Percentiles rank a stretch among this genome's conserved stretches.
These are phyloP conservation scores for Meyerozyma elateridarum DNA, from an alignment of 1,139 yeast species.

Conservation along the genomic window DNA sequence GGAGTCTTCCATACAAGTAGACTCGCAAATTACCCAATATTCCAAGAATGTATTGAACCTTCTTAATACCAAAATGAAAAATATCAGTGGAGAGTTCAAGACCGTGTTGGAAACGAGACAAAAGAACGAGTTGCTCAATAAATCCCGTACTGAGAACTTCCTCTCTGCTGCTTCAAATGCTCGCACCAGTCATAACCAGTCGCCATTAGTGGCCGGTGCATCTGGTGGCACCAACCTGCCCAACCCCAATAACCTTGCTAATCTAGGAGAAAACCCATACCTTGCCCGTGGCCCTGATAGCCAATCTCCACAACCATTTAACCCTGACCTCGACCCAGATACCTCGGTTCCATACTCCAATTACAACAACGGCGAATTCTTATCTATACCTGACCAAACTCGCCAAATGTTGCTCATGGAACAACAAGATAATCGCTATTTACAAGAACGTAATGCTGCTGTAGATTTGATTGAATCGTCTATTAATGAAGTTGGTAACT, in stretches of 20 bases:
- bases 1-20: conserved; percentile 41
- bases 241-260: conserved; percentile 11
- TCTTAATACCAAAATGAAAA: conserved; percentile 83
- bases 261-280: conserved; percentile 41
- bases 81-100: conserved; percentile 88
- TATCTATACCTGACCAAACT: conserved; percentile 69
- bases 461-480: conserved; percentile 95
- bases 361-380: conserved; percentile 33
- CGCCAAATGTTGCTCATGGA: conserved; percentile 70
- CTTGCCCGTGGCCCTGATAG: conserved; percentile 19
- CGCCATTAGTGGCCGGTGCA: conserved; percentile 17
- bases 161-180: conserved; percentile 46
- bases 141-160: conserved; percentile 80
- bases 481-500: conserved; percentile 91
- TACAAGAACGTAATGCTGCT: conserved; percentile 82
- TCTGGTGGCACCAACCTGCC: conserved; percentile 6
- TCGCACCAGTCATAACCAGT: conserved; percentile 21
- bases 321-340: conserved; percentile 33
- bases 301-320: conserved; percentile 23
- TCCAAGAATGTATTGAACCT: conserved; percentile 83
- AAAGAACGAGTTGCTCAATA: conserved; percentile 74
- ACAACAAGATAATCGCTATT: conserved; percentile 62
- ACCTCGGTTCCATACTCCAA: conserved; percentile 23
- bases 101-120: conserved; percentile 85
- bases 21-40: conserved; percentile 62